Evolutionary conservation across 768 basidiomycete species (phyloP).

Genomic region (Serendipita sp.): DNA sequence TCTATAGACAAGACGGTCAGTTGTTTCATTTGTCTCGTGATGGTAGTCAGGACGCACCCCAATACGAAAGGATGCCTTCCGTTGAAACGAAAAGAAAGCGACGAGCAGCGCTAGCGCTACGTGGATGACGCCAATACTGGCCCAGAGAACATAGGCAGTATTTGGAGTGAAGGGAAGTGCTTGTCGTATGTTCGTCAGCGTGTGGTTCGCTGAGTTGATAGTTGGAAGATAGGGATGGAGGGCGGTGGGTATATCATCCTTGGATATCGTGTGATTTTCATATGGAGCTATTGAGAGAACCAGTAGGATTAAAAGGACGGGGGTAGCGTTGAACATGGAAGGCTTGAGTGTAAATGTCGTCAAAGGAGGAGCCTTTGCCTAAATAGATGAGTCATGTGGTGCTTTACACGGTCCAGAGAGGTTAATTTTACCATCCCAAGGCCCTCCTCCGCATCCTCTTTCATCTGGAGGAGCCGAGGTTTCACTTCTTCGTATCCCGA

Average conservation of each 20-base stretch:
- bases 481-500: conserved; percentile 67
- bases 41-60: conserved; percentile 20
- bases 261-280: conserved; percentile 7
- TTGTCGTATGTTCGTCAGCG: conserved; percentile 20
- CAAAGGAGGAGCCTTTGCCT: conserved; percentile 51
- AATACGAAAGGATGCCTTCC: conserved; percentile 30
- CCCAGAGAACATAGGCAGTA: conserved; percentile 20
- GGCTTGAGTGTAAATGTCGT: conserved; percentile 34
- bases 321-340: conserved; percentile 14
- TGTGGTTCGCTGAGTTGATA: conserved; percentile 13
- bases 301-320: conserved; percentile 19
- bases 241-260: conserved; percentile 13
- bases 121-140: conserved; percentile 24
- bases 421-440: conserved; percentile 49
- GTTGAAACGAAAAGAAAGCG: conserved; percentile 29
- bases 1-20: conserved; percentile 20
- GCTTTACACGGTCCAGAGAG: background rate
- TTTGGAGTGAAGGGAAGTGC: conserved; percentile 18
- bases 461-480: conserved; percentile 64
- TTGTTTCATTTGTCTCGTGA: background rate
- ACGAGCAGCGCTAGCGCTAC: conserved; percentile 33
- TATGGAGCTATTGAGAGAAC: conserved; percentile 19
- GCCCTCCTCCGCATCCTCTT: conserved; percentile 58
- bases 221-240: conserved; percentile 12
- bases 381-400: conserved; percentile 7